These are phyloP conservation scores for Trichosporon sp. DNA, from an alignment of 1,284 basidiomycete species.

Conservation along the genomic window DNA sequence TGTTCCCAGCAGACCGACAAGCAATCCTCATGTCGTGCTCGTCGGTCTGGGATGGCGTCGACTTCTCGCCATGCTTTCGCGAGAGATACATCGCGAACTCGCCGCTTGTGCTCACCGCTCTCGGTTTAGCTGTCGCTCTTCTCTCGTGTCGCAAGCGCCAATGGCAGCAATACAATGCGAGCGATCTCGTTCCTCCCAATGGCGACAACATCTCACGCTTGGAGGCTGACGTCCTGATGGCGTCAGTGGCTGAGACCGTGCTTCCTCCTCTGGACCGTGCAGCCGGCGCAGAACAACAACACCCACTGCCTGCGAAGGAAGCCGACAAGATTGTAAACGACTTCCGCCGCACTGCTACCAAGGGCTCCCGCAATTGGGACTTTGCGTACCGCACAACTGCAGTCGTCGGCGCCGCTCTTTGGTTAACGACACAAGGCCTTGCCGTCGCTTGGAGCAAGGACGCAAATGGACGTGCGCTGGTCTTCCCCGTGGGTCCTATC, in stretches of 20 bases:
- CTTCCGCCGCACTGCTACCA: constrained; percentile 19
- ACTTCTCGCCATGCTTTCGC: constrained; percentile 46
- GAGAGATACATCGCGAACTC: constrained; percentile 33
- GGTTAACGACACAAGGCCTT: constrained; percentile 22
- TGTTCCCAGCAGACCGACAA: not conserved
- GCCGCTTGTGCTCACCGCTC: constrained; percentile 31
- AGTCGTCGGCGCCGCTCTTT: constrained; percentile 26
- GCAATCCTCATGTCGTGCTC: not conserved
- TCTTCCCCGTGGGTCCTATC: constrained; percentile 31
- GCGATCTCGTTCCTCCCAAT: constrained; percentile 24
- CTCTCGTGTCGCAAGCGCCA: not conserved
- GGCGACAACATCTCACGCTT: constrained; percentile 32
- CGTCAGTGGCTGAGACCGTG: constrained; percentile 23
- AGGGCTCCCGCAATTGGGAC: constrained; percentile 22
- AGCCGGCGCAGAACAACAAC: not conserved
- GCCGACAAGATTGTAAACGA: constrained; percentile 29
- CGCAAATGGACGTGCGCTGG: constrained; percentile 21
- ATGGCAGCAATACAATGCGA: not conserved
- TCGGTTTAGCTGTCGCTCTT: constrained; percentile 19
- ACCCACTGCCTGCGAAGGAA: constrained; percentile 17
- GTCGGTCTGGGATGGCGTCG: constrained; percentile 47
- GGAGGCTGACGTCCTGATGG: constrained; percentile 39
- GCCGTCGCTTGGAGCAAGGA: constrained; percentile 11
- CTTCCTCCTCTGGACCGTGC: not conserved
- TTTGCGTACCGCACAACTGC: constrained; percentile 19